Conservation (phyloP, 2,329 filamentous ascomycete species). For the Aspergillus novoparasiticus region DNA sequence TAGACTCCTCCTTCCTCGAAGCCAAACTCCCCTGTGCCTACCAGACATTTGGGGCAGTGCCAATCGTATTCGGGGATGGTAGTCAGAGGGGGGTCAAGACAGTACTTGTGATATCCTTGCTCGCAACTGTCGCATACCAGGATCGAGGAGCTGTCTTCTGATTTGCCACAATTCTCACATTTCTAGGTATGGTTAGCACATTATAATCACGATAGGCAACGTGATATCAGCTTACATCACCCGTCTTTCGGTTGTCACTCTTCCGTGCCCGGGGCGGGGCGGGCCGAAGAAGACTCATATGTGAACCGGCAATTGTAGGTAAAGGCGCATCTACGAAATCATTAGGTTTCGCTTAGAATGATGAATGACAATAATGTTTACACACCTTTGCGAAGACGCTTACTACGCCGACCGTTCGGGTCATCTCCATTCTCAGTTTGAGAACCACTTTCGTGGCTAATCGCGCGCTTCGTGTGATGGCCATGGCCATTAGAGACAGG, state of each 20-base stretch:
- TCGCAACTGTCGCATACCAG: slow-evolving; percentile 91
- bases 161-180: slow-evolving; percentile 84
- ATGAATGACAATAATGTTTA: slow-evolving; percentile 20
- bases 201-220: neutral
- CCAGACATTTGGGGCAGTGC: slow-evolving; percentile 93
- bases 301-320: slow-evolving; percentile 86
- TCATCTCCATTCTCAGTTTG: slow-evolving; percentile 59
- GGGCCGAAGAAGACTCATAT: slow-evolving; percentile 92
- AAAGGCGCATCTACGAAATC: slow-evolving; percentile 52
- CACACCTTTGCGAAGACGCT: slow-evolving; percentile 84
- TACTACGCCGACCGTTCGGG: slow-evolving; percentile 77
- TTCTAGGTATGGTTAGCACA: slow-evolving; percentile 54
- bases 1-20: slow-evolving; percentile 97
- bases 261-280: slow-evolving; percentile 63
- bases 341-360: neutral
- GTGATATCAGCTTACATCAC: slow-evolving; percentile 52
- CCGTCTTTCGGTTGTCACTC: slow-evolving; percentile 58
- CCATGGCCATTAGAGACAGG: slow-evolving; percentile 54
- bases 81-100: slow-evolving; percentile 83
- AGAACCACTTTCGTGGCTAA: slow-evolving; percentile 60
- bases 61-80: slow-evolving; percentile 81
- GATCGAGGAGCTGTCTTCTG: slow-evolving; percentile 70
- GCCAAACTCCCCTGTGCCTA: slow-evolving; percentile 94
- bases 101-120: slow-evolving; percentile 80
- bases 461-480: slow-evolving; percentile 74